Conservation (phyloP, 192 early-diverging fungal species). For the Chytriomyces sp. region DNA sequence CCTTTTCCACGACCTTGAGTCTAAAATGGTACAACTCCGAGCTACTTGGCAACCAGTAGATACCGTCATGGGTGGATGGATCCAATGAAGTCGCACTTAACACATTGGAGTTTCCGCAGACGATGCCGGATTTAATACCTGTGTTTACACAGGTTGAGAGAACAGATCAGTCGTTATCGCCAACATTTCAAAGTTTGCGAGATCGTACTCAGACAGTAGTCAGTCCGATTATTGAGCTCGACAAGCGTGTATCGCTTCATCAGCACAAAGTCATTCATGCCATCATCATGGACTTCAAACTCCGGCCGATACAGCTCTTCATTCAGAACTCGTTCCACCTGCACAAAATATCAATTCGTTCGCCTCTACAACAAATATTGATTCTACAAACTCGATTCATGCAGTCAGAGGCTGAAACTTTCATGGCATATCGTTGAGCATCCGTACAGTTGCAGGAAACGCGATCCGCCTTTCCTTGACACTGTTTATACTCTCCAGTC, state of each 20-base stretch:
- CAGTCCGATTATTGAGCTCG: conserved; percentile 38
- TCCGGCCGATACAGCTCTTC: conserved; percentile 22
- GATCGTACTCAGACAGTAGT: conserved; percentile 32
- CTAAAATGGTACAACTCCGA: conserved; percentile 38
- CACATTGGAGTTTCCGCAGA: not conserved
- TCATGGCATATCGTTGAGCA: not conserved
- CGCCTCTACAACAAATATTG: not conserved
- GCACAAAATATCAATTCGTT: not conserved
- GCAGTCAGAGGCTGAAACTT: conserved; percentile 27
- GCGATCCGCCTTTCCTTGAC: not conserved
- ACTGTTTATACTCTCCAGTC: conserved; percentile 35
- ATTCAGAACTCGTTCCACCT: conserved; percentile 30
- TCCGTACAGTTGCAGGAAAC: conserved; percentile 26
- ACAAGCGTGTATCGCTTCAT: conserved; percentile 16
- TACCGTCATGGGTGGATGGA: conserved; percentile 11
- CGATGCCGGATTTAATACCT: conserved; percentile 3
- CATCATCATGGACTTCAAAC: conserved; percentile 11
- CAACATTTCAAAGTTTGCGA: not conserved
- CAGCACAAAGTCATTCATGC: not conserved
- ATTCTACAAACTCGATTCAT: conserved; percentile 16
- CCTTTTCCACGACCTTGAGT: conserved; percentile 24
- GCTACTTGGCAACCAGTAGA: conserved; percentile 18
- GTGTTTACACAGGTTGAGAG: not conserved
- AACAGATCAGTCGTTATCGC: not conserved
- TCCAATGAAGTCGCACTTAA: conserved; percentile 23